phyloP scores from a whole-genome alignment of 805 yeast genomes.

The Teunomyces panamensis region DNA sequence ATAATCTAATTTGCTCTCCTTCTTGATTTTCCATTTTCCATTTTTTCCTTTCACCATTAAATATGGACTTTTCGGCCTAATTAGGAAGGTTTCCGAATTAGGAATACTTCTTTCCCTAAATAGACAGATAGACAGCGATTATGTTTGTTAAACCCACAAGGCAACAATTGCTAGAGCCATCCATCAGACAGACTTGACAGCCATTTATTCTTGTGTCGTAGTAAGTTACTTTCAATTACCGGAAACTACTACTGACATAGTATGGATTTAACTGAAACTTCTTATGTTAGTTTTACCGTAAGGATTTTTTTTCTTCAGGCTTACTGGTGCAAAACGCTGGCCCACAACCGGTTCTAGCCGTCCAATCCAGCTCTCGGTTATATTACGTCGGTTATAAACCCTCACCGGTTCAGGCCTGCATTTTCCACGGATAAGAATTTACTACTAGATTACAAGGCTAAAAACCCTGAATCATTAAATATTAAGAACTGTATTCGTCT shows the following conservation, averaged over 20 bases:
- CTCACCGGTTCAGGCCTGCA: neutral
- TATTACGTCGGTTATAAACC: neutral
- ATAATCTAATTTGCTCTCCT: neutral
- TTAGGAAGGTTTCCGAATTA: neutral
- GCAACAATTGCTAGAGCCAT: neutral
- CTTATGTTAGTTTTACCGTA: neutral
- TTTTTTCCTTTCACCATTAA: too few species aligned
- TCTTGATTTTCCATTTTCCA: neutral
- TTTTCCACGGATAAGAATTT: too few species aligned
- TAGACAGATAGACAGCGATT: neutral
- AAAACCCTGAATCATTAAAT: neutral
- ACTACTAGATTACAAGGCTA: too few species aligned
- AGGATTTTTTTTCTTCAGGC: neutral
- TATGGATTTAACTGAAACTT: too few species aligned
- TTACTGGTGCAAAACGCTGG: neutral
- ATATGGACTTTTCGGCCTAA: neutral
- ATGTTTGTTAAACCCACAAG: neutral
- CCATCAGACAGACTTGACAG: too few species aligned
- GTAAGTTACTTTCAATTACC: too few species aligned
- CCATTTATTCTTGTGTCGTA: too few species aligned
- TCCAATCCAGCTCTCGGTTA: neutral
- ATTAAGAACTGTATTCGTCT: neutral
- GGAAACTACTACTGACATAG: too few species aligned
- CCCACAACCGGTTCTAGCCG: slow-evolving; percentile 3
- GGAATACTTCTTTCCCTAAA: neutral